Conservation (phyloP, 805 yeast genomes). For the Nakazawaea wyomingensis region DNA sequence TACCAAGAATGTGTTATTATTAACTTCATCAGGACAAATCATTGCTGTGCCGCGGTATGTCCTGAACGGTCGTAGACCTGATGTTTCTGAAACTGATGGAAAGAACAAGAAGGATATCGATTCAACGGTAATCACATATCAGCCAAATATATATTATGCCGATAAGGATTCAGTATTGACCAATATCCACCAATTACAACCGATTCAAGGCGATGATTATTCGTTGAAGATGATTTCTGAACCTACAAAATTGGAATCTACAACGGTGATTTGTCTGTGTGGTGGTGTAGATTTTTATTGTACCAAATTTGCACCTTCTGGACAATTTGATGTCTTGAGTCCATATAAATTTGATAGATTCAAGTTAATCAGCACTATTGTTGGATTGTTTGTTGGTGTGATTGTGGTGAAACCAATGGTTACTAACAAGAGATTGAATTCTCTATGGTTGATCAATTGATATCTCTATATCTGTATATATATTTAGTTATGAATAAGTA, state of each 20-base stretch:
- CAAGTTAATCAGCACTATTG: conserved; percentile 58
- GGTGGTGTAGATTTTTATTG: conserved; percentile 76
- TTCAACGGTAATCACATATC: conserved; percentile 58
- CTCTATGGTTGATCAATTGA: conserved; percentile 39
- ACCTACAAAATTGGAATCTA: conserved; percentile 76
- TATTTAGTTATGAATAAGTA: neutral
- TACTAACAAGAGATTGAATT: conserved; percentile 44
- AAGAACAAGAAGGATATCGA: conserved; percentile 55
- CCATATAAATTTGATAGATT: conserved; percentile 57
- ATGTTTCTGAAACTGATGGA: conserved; percentile 46
- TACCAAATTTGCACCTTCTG: conserved; percentile 73
- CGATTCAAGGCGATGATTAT: conserved; percentile 12
- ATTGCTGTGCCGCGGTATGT: conserved; percentile 65
- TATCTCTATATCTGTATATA: neutral
- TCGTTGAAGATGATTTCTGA: conserved; percentile 31
- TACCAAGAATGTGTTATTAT: conserved; percentile 55
- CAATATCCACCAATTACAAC: neutral
- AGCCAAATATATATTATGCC: conserved; percentile 50
- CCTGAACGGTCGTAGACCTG: conserved; percentile 67
- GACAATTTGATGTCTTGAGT: conserved; percentile 73
- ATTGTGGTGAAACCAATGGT: conserved; percentile 55
- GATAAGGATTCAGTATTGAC: conserved; percentile 32
- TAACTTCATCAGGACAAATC: conserved; percentile 57
- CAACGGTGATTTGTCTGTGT: conserved; percentile 61
- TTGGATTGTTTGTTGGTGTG: conserved; percentile 41